These are phyloP conservation scores for Ophioceras dolichostomum DNA, from an alignment of 2,329 filamentous ascomycete species.

Conservation along the genomic window DNA sequence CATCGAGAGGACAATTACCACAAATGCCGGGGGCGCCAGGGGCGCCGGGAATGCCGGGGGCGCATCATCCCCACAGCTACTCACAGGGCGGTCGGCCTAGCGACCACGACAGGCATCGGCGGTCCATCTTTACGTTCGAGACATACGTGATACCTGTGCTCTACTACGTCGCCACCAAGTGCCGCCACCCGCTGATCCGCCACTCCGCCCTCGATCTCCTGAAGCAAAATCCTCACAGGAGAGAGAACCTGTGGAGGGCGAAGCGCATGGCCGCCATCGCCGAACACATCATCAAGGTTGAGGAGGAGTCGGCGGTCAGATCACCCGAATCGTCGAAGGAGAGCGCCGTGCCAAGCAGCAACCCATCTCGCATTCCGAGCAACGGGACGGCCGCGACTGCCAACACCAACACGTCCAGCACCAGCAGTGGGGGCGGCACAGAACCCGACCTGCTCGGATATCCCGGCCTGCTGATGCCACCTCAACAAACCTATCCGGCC, in stretches of 20 bases:
- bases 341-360: too few relatives aligned
- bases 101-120: background rate
- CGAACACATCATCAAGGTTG: conserved; percentile 20
- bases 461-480: background rate
- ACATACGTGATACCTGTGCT: conserved; percentile 24
- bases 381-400: background rate
- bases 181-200: conserved; percentile 23
- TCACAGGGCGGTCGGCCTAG: background rate
- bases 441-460: background rate
- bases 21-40: background rate
- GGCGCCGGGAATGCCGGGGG: background rate
- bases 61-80: background rate
- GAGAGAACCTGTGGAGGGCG: conserved; percentile 25
- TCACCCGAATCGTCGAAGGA: conserved; percentile 2
- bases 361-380: too few relatives aligned
- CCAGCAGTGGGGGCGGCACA: background rate
- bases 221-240: conserved; percentile 11
- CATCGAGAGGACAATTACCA: conserved; percentile 5
- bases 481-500: background rate
- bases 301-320: conserved; percentile 14
- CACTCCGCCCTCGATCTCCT: conserved; percentile 22
- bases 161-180: conserved; percentile 24
- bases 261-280: conserved; percentile 17
- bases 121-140: conserved; percentile 22
- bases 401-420: background rate